Conservation (phyloP, 176 grass and related monocot species). For the Eragrostis nindensis region DNA sequence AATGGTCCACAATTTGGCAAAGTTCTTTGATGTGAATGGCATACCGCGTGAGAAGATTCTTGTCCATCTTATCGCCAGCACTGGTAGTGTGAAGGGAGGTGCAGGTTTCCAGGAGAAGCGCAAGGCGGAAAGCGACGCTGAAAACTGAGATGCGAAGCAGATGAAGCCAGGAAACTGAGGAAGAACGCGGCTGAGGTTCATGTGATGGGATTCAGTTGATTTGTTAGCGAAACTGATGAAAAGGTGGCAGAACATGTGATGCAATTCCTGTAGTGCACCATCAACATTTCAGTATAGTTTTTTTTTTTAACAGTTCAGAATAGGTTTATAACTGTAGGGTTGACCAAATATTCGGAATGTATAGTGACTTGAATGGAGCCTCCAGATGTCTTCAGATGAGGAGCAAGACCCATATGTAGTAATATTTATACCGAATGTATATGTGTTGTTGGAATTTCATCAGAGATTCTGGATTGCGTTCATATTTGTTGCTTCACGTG, state of each 20-base stretch:
- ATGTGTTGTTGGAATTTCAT: background rate
- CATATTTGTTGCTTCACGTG: background rate
- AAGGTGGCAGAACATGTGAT: background rate
- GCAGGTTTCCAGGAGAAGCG: slow-evolving; percentile 11
- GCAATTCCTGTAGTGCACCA: background rate
- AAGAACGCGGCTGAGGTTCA: slow-evolving; percentile 5
- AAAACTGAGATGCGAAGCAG: background rate
- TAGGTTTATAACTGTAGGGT: background rate
- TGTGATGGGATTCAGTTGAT: background rate
- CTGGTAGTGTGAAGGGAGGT: background rate
- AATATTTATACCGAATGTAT: background rate
- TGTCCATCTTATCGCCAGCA: background rate
- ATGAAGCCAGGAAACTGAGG: slow-evolving; percentile 10
- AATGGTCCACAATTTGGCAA: slow-evolving; percentile 6
- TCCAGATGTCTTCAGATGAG: background rate
- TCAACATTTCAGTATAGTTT: background rate
- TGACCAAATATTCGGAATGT: slow-evolving; percentile 14
- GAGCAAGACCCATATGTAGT: slow-evolving; percentile 7
- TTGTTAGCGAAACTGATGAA: background rate
- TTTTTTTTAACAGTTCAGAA: background rate
- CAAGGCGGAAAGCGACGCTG: slow-evolving; percentile 1
- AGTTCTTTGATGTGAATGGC: slow-evolving; percentile 1
- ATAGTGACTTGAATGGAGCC: background rate
- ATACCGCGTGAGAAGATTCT: slow-evolving; percentile 15
- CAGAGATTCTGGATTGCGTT: background rate